Evolutionary conservation across 176 grass and related monocot genomes (phyloP).

Genomic region (Zea mays): DNA sequence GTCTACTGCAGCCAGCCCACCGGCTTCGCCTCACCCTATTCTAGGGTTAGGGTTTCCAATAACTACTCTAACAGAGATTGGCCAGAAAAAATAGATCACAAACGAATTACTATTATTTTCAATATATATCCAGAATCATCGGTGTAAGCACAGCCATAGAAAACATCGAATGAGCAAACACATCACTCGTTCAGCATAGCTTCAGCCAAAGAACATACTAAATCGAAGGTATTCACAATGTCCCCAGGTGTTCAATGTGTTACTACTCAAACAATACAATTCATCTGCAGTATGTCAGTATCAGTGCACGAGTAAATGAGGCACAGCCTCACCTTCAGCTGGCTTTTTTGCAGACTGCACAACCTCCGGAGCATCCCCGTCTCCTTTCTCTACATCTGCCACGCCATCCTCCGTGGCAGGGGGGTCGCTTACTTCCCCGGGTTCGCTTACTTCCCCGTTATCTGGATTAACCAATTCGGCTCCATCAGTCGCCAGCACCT

Average conservation of each 20-base stretch:
- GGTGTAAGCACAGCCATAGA: neutral
- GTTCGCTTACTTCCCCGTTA: slow-evolving; percentile 47
- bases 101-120: neutral
- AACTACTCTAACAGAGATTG: neutral
- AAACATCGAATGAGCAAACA: neutral
- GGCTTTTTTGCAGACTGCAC: slow-evolving; percentile 43
- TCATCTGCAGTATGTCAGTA: neutral
- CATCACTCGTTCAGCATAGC: neutral
- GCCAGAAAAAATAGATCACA: neutral
- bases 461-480: slow-evolving; percentile 29
- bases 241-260: neutral
- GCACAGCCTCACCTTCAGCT: slow-evolving; percentile 47
- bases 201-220: slow-evolving; percentile 6
- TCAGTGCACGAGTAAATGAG: neutral
- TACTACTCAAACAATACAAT: neutral
- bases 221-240: neutral
- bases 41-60: no score
- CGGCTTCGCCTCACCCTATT: no score
- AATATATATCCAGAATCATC: neutral
- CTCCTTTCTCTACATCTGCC: slow-evolving; percentile 34
- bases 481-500: slow-evolving; percentile 23
- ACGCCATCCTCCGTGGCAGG: slow-evolving; percentile 11
- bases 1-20: no score
- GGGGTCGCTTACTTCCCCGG: slow-evolving; percentile 50
- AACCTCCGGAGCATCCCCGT: slow-evolving; percentile 23